phyloP scores from a whole-genome alignment of 768 basidiomycete genomes.

The Sarcomyxa edulis region DNA sequence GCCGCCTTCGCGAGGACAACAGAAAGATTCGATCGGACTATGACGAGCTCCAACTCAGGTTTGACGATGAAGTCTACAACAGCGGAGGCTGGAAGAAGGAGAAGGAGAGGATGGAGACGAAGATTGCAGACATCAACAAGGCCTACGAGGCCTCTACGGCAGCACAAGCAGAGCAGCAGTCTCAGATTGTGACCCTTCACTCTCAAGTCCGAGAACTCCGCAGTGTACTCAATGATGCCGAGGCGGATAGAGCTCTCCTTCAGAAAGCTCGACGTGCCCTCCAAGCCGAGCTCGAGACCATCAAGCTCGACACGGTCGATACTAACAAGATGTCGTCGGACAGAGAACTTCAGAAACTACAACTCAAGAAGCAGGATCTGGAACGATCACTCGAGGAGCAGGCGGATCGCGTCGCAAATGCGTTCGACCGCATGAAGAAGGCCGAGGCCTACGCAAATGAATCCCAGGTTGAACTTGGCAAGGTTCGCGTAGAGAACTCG shows the following conservation, averaged over 20 bases:
- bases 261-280: constrained; percentile 79
- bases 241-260: constrained; percentile 71
- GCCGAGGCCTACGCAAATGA: constrained; percentile 74
- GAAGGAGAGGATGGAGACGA: constrained; percentile 80
- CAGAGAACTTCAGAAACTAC: constrained; percentile 67
- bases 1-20: constrained; percentile 74
- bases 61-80: constrained; percentile 74
- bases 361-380: constrained; percentile 78
- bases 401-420: constrained; percentile 64
- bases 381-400: constrained; percentile 76
- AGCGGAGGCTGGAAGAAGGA: constrained; percentile 84
- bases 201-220: constrained; percentile 84
- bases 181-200: constrained; percentile 78
- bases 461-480: constrained; percentile 70
- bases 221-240: constrained; percentile 77
- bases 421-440: constrained; percentile 76
- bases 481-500: constrained; percentile 75
- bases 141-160: constrained; percentile 70
- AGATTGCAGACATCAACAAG: constrained; percentile 68
- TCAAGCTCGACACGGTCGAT: constrained; percentile 72
- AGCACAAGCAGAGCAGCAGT: constrained; percentile 76
- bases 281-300: constrained; percentile 75
- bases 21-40: constrained; percentile 72
- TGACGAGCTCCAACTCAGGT: constrained; percentile 68
- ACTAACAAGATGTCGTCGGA: constrained; percentile 66